Base-by-base conservation (phyloP, 2,329 filamentous ascomycete species). In the Grosmannia serpens region DNA sequence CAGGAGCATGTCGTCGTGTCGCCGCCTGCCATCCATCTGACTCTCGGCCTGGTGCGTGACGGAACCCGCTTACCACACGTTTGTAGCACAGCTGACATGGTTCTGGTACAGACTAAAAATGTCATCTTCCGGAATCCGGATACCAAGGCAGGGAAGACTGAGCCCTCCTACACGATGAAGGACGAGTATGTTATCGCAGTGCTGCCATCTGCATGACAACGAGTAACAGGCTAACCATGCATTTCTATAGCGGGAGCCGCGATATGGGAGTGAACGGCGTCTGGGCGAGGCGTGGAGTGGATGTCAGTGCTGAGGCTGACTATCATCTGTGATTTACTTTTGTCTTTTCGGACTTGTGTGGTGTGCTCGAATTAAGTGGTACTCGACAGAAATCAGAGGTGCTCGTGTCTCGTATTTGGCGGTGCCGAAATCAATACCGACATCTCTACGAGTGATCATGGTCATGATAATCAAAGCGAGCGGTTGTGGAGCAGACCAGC, bases 1-100 rank as follows among this genome's bases (percentile, higher is more conserved):
- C 55, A 61, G 17, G 61, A 59, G 38, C 58, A 61, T 33, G 29
- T 53, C 26, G 31, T n/a, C 33, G 49, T 57, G 1, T 56, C 58
- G 20, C 61, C 61, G n/a, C 46, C 55, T 7, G 61, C 8, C 33
- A 62, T 62, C 29, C 61, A 62, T 46, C 35, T 62, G 41, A 61
- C 59, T 3, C 53, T 62, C 6, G 61, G 61, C 8, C 46, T 62
- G 24, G 60, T 61, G 52, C 13, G 58, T 49, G 41, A 2, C 9
- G 20, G 3, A n/a, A 2, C 10, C 20, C 35, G 9, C 26, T 24
- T 15, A 13, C 17, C 27, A 20, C 20, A 20, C 20, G 41, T 9
- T n/a, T 44, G 13, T 31, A 22, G 33, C 17, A 41, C 7, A 24
- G n/a, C 13, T 33, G 29, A 17, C 24, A 26, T 47, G 33, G 11